A percentile compares a stretch with the other conserved stretches of the same genome.
Conservation (phyloP, 2,329 filamentous ascomycete species). For the Curvularia spicifera region DNA sequence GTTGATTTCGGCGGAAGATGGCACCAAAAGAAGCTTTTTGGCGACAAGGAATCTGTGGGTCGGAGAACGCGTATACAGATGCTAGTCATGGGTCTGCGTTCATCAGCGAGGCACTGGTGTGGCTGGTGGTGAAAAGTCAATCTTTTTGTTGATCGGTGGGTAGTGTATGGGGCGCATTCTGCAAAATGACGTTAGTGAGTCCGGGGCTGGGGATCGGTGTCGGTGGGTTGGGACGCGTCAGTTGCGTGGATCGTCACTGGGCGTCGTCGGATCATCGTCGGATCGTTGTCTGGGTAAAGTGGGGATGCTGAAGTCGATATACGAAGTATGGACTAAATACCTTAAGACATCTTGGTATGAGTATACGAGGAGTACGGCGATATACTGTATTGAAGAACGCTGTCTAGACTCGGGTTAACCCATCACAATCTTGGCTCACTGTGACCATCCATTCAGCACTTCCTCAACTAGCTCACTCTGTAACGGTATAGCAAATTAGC, state of each 20-base stretch:
- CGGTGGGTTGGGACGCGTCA: background rate
- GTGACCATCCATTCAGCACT: background rate
- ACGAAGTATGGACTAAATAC: background rate
- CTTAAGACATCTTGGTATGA: background rate
- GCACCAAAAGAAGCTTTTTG: background rate
- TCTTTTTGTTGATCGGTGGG: background rate
- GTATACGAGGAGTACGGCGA: background rate
- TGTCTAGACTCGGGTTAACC: background rate
- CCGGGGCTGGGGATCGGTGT: background rate
- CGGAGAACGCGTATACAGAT: background rate
- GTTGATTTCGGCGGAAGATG: background rate
- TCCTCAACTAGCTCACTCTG: background rate
- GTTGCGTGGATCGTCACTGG: background rate
- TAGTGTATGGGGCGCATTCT: background rate
- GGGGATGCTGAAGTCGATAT: background rate
- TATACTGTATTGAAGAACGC: background rate
- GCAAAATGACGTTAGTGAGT: background rate
- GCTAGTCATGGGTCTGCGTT: background rate
- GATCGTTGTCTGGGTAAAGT: background rate
- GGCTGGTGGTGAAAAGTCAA: background rate
- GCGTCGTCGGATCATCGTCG: background rate
- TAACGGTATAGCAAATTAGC: background rate
- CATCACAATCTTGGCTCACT: background rate
- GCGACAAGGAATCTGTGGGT: background rate
- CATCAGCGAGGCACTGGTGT: background rate